Conservation (phyloP, 169 alveolate genomes). For the Cardiosporidium cionae region DNA sequence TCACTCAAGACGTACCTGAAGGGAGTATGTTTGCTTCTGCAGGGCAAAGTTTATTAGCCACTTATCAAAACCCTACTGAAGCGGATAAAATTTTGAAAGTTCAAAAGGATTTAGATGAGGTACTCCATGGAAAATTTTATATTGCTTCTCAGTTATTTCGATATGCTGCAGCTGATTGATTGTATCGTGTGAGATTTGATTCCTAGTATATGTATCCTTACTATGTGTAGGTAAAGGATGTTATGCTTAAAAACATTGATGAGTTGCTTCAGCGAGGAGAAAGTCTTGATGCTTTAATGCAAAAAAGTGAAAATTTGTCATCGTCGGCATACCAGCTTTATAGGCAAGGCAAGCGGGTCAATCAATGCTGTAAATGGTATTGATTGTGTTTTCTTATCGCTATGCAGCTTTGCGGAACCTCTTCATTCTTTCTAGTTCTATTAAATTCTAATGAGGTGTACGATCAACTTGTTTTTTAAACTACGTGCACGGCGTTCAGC, state of each 20-base stretch:
- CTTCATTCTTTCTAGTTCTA: too few relatives aligned
- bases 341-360: conserved; percentile 78
- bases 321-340: conserved; percentile 59
- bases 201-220: too few relatives aligned
- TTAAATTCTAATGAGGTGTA: too few relatives aligned
- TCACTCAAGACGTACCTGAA: conserved; percentile 3
- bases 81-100: conserved; percentile 82
- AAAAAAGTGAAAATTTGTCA: conserved; percentile 73
- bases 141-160: too few relatives aligned
- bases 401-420: too few relatives aligned
- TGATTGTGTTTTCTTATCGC: conserved; percentile 35
- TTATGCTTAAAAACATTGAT: conserved; percentile 59
- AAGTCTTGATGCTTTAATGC: conserved; percentile 83
- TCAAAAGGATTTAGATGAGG: conserved; percentile 84
- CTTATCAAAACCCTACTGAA: conserved; percentile 82
- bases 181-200: too few relatives aligned
- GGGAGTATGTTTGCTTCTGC: conserved; percentile 32
- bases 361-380: conserved; percentile 77
- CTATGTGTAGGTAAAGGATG: conserved; percentile 39
- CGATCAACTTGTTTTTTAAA: too few relatives aligned
- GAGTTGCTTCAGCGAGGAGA: conserved; percentile 87
- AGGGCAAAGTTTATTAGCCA: conserved; percentile 63
- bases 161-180: too few relatives aligned
- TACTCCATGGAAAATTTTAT: neutral
- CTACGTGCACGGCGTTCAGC: too few relatives aligned